Percentiles rank a stretch among this genome's conserved stretches.
These are phyloP conservation scores for Dendrothele bispora DNA, from an alignment of 768 basidiomycete genomes.

Conservation along the genomic window DNA sequence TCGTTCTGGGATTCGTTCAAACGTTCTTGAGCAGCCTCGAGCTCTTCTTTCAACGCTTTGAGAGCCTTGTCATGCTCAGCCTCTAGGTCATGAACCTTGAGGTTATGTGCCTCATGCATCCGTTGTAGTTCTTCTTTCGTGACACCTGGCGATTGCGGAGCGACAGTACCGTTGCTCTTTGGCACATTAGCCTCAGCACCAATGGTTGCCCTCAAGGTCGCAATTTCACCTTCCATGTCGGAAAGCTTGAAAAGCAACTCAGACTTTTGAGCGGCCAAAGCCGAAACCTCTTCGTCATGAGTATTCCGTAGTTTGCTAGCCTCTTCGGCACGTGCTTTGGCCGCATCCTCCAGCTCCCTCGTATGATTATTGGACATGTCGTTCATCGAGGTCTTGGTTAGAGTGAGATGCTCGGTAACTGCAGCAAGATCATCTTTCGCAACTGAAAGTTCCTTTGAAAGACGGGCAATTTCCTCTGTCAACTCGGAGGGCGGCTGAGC, in stretches of 20 bases:
- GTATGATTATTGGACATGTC: slow-evolving; percentile 71
- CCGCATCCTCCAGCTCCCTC: slow-evolving; percentile 75
- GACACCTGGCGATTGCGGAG: slow-evolving; percentile 47
- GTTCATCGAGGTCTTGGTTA: slow-evolving; percentile 68
- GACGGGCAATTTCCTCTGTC: slow-evolving; percentile 51
- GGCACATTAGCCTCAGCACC: slow-evolving; percentile 49
- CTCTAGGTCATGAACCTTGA: slow-evolving; percentile 74
- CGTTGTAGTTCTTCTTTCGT: slow-evolving; percentile 77
- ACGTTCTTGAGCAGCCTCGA: slow-evolving; percentile 50
- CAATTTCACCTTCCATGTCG: slow-evolving; percentile 77
- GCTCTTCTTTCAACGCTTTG: slow-evolving; percentile 52
- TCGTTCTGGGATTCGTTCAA: slow-evolving; percentile 59
- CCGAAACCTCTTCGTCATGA: slow-evolving; percentile 61
- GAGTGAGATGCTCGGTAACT: slow-evolving; percentile 61
- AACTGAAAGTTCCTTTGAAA: slow-evolving; percentile 58
- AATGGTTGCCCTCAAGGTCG: slow-evolving; percentile 58
- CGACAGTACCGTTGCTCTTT: slow-evolving; percentile 53
- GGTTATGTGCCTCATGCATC: slow-evolving; percentile 82
- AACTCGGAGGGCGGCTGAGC: slow-evolving; percentile 16
- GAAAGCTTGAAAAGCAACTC: slow-evolving; percentile 62
- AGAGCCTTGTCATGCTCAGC: slow-evolving; percentile 63
- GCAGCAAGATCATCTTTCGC: slow-evolving; percentile 71
- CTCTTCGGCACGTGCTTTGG: slow-evolving; percentile 69
- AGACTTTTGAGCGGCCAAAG: slow-evolving; percentile 59
- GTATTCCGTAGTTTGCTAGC: slow-evolving; percentile 56